Evolutionary conservation across 2,329 filamentous ascomycete genomes (phyloP), one percentile per base, ranked within the genome.

Genomic region (Rhinocladiella similis): DNA sequence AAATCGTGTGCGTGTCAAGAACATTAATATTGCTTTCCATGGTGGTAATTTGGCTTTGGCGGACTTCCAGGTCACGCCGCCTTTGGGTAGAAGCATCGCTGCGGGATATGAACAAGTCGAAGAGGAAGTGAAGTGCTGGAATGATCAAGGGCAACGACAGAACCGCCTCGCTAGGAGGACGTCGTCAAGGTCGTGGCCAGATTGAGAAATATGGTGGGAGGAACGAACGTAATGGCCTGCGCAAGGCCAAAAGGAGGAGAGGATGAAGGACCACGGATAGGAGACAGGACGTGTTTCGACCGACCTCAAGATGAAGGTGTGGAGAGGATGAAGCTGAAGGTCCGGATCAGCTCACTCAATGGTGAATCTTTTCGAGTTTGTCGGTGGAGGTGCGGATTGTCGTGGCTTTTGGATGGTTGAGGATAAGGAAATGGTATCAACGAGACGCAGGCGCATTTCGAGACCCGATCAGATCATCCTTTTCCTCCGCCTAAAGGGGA

Each of bases 31-130:
- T 51, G 88, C 87, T 72, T 90, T 84, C 65, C 85, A 86, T 55
- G 90, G 88, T 42, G 91, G 91, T 66, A 97, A 77, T 69, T 85
- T 83, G 67, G 89, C 82, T 77, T 85, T 89, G 65, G 92, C 88
- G 64, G 90, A 88, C 80, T 96, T 97, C 92, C 93, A 97, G 73
- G 86, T 91, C 69, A 93, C 83, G 72, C 90, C 90, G 73, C 89
- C 89, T 76, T 96, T 96, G 63, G 90, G 89, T 67, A 95, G 85
- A 78, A 97, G 85, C 92, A 97, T 97, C 61, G 65, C 79, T 22
- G n/a, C 12, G 35, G 22, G 39, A 16, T 41, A 46, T 47, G 33
- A 43, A 18, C 41, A n/a, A 54, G 39, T 29, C 20, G 43, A 38
- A 14, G 51, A 19, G 14, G 48, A 45, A 42, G 16, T 35, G 47